phyloP scores from a whole-genome alignment of 2,329 filamentous ascomycete species.

The Sphaerulina populicola region DNA sequence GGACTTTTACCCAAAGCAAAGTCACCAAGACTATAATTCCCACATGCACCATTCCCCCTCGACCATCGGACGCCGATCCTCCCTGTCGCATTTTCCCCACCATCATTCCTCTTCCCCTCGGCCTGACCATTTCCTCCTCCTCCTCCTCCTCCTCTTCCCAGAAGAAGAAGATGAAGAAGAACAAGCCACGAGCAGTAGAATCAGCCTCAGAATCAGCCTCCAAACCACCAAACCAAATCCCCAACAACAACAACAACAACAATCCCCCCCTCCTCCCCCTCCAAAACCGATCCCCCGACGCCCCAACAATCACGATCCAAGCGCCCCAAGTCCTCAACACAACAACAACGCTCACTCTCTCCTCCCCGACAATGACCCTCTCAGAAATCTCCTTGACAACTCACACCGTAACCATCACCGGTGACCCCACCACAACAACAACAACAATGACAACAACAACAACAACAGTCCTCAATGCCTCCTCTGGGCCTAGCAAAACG shows the following conservation, averaged over 20 bases:
- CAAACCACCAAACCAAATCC: no score
- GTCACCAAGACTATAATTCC: conserved; percentile 32
- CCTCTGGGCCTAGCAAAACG: no score
- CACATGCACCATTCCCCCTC: conserved; percentile 28
- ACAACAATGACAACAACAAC: no score
- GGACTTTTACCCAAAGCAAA: conserved; percentile 18
- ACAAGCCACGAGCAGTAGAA: not conserved
- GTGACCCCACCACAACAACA: no score
- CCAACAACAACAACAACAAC: no score
- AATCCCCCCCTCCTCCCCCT: no score
- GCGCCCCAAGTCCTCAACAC: conserved; percentile 20
- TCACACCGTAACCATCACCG: conserved; percentile 7
- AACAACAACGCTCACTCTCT: conserved; percentile 19
- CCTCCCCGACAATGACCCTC: conserved; percentile 6
- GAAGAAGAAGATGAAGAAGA: no score
- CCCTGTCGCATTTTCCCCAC: conserved; percentile 23
- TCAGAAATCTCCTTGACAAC: conserved; percentile 5
- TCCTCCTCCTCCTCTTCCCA: no score
- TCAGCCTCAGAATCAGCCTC: no score
- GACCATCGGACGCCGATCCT: conserved; percentile 8
- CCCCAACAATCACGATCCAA: conserved; percentile 31
- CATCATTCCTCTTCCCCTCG: conserved; percentile 13
- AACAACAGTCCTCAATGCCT: no score
- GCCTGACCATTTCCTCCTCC: conserved; percentile 17
- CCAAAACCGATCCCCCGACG: conserved; percentile 31